Percentiles rank a stretch among this genome's conserved stretches.
phyloP scores from a whole-genome alignment of 805 yeast species.

The Ascoidea asiatica region DNA sequence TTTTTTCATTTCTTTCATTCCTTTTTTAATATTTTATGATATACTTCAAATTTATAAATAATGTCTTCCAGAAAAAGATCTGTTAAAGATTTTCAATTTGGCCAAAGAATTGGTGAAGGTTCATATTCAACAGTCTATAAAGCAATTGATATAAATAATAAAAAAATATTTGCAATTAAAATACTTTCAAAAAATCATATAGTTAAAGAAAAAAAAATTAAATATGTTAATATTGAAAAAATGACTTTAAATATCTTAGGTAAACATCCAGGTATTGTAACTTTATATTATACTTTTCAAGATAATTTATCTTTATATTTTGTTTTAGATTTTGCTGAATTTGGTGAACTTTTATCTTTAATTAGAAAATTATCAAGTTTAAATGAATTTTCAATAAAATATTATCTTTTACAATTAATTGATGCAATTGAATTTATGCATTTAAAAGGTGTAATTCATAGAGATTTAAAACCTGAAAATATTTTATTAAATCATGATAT shows the following conservation, averaged over 20 bases:
- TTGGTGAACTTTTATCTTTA: constrained; percentile 81
- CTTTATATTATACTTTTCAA: constrained; percentile 87
- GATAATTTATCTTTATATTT: constrained; percentile 80
- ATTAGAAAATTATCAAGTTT: constrained; percentile 69
- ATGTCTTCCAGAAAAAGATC: constrained; percentile 27
- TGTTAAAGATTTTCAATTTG: constrained; percentile 70
- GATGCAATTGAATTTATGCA: constrained; percentile 89
- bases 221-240: constrained; percentile 92
- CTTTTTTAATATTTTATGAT: neutral
- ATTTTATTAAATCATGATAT: constrained; percentile 74
- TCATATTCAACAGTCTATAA: constrained; percentile 89
- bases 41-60: neutral
- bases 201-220: constrained; percentile 85
- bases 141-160: constrained; percentile 63
- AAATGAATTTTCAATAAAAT: constrained; percentile 60
- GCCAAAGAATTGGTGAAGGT: constrained; percentile 84
- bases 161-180: constrained; percentile 78
- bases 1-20: too few species aligned
- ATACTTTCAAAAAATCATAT: constrained; percentile 86
- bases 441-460: constrained; percentile 76
- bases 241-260: constrained; percentile 79
- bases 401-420: constrained; percentile 76
- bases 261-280: constrained; percentile 89
- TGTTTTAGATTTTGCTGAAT: constrained; percentile 87
- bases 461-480: constrained; percentile 93